Base-by-base conservation (phyloP, 129 eudicot species). In the Calendula officinalis region DNA sequence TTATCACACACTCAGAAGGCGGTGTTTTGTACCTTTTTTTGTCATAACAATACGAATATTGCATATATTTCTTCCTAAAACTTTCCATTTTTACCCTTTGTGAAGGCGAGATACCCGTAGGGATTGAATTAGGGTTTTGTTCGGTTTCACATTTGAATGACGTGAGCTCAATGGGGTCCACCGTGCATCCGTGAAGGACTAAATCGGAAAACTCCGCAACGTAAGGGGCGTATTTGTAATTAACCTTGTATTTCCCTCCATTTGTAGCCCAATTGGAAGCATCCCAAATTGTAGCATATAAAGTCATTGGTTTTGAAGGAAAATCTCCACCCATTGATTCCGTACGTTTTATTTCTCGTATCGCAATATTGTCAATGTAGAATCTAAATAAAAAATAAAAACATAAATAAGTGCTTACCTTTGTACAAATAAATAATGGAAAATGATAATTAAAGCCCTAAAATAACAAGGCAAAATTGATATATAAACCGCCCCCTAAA, bases 251-350 rank as follows among this genome's bases (percentile, higher is more conserved):
- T 64, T 75, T 82, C 46, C 98, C 98, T 16, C 98, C 98, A 67
- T 84, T 84, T 37, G 98, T 91, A 27, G 98, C 98, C 98, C 98
- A 91, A 38, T 71, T 65, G 3, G 98, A 91, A 13, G 88, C 98
- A 76, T 91, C 98, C 98, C 98, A 91, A 73, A 91, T 91, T 5
- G 98, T 91, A 22, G 96, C 88, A 61, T 84, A 84, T 37, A 91
- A 44, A 22, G 90, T 75, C 98, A 91, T 91, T 12, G 98, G 96
- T 63, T 91, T 91, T 2, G 98, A 82, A 15, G 98, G 98, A 67
- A 84, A 91, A 73, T 91, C 94, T 68, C 87, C 94, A n/a, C 84
- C 94, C 96, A 91, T 87, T 59, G 88, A 78, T 68, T 66, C 82
- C 48, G 86, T 84, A 69, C 88, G 76, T 72, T 57, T 84, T 71